Base-by-base conservation (phyloP, 2,329 filamentous ascomycete genomes). In the Elsinoe batatas region DNA sequence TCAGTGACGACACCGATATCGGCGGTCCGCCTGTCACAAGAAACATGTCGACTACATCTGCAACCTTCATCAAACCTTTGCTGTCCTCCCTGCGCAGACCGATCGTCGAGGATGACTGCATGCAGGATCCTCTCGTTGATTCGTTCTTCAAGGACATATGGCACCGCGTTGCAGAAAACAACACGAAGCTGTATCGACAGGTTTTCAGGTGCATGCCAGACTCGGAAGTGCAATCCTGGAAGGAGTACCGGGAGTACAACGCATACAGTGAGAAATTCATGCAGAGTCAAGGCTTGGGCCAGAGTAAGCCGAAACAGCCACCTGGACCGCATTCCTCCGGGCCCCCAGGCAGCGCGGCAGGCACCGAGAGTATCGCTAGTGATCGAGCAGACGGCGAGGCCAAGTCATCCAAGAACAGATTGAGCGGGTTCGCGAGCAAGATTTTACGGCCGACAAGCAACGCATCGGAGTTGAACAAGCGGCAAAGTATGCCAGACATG, bases 201-300 rank as follows among this genome's bases (percentile, higher is more conserved):
- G 91, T 98, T 7, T 98, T 98, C 75, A 84, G 91, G 46, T 96
- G 91, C 70, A 94, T 95, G 87, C 93, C 93, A 1, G 93, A 98
- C 68, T 96, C 84, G 53, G 89, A 96, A 66, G 93, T 95, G 22
- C 85, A 83, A 60, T 91, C 87, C 42, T 98, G 93, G 93, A 84
- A 87, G 61, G 87, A 95, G 60, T 98, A 98, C 71, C 85, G 88
- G 60, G 86, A 94, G 61, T 95, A 87, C 65, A 78, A 81, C 54
- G 79, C 83, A 3, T 97, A 96, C 67, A 78, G 79, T 15, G 82
- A 86, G 61, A 81, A 83, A 44, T 96, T 98, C 74, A 79, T 81
- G 56, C 83, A 86, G 63, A 70, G 79, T 63, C 69, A 88, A 75
- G 68, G 75, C 63, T 63, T 73, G 62, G 68, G 80, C 22, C 75